Base-by-base conservation (phyloP, 139 green algal genomes). In the Choricystis sp. region DNA sequence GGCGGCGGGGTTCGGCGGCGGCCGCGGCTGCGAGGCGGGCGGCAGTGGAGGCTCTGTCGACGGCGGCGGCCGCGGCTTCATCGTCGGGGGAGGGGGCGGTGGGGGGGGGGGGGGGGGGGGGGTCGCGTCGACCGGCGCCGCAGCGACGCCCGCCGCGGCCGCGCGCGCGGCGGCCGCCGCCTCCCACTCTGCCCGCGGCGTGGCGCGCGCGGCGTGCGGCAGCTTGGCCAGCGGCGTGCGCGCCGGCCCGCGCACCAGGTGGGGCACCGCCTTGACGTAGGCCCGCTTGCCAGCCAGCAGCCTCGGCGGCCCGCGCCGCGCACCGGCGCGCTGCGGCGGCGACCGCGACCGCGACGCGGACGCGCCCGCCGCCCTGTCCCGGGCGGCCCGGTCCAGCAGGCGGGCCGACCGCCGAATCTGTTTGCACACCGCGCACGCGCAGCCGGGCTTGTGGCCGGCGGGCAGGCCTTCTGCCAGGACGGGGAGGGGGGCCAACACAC, bases 391-490 rank as follows among this genome's bases (percentile, higher is more conserved):
- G 66, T 78, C 14, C 40, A 9, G 16, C 40, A 52, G 9, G 40
- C 40, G 40, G 9, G 40, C 40, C 40, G 40, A 52, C 40, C 81
- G 67, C 19, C 81, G 68, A 5, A 74, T 66, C 76, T 94, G 82
- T 74, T 86, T 88, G 77, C 86, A 94, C 25, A 92, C 83, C 31
- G 89, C 67, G 73, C 86, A 92, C 72, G 78, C 67, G 73, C 86
- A 94, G 49, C 72, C 74, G 9, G 74, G 57, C 1, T 78, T 72
- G 71, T 94, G 86, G 4, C 29, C 58, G 57, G 67, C 66, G 22
- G 56, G 23, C 56, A 59, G 56, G 56, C 14, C n/a, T n/a, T 16
- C 16, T 16, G 48, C 48, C 19, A 56, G 16, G 48, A n/a, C 16
- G 19, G 48, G n/a, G n/a, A n/a, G n/a, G n/a, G n/a, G n/a, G n/a